Evolutionary conservation across 768 basidiomycete species (phyloP).

Genomic region (Mycena alexandri): DNA sequence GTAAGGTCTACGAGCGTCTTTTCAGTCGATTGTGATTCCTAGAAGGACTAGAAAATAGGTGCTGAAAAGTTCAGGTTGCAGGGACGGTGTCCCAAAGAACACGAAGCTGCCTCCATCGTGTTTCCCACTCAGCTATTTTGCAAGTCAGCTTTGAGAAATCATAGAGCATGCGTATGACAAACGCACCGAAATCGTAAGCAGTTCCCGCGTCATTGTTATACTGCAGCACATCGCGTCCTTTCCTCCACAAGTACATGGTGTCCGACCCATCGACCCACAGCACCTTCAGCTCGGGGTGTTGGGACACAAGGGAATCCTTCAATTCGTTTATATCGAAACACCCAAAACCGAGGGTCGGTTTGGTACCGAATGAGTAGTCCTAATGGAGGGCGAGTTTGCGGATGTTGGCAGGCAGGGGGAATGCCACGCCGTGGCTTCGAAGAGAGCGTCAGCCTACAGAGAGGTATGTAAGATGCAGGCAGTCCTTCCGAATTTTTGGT

Average conservation of each 20-base stretch:
- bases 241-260: constrained; percentile 2
- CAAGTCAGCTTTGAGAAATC: too few relatives aligned
- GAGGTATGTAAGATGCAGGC: background rate
- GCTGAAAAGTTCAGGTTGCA: too few relatives aligned
- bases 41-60: too few relatives aligned
- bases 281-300: background rate
- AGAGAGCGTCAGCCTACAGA: background rate
- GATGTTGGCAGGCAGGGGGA: background rate
- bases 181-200: background rate
- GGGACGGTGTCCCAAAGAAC: too few relatives aligned
- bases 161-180: too few relatives aligned
- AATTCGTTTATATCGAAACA: background rate
- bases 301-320: background rate
- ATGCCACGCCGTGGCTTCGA: background rate
- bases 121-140: too few relatives aligned
- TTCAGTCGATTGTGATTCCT: too few relatives aligned
- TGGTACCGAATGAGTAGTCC: background rate
- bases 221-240: background rate
- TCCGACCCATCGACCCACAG: constrained; percentile 5
- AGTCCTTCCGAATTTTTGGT: background rate
- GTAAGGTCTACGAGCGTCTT: too few relatives aligned
- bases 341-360: background rate
- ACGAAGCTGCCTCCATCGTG: too few relatives aligned
- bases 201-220: background rate
- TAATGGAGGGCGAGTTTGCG: constrained; percentile 10